Percentiles rank a stretch among this genome's conserved stretches.
Conservation (phyloP, 768 basidiomycete genomes). For the Tulasnella sp. region DNA sequence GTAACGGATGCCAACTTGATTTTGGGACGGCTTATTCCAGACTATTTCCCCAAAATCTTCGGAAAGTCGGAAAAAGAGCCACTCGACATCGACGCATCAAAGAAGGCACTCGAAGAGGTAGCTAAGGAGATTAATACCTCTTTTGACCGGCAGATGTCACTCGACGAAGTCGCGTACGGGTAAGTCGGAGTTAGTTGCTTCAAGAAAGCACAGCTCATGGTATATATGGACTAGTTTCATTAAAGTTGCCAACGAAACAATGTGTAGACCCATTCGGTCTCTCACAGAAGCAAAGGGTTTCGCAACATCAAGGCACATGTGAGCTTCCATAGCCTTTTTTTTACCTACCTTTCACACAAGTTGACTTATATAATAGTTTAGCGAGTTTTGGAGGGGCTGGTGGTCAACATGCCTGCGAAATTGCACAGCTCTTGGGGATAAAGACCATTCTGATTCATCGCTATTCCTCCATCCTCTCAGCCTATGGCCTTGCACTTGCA, state of each 20-base stretch:
- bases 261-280: constrained; percentile 85
- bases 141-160: constrained; percentile 37
- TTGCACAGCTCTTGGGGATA: constrained; percentile 74
- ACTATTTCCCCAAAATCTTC: constrained; percentile 92
- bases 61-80: constrained; percentile 79
- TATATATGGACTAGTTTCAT: constrained; percentile 49
- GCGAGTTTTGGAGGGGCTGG: constrained; percentile 85
- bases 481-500: constrained; percentile 86
- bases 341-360: constrained; percentile 3
- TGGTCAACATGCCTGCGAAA: constrained; percentile 88
- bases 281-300: constrained; percentile 83
- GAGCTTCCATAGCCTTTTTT: constrained; percentile 17
- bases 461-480: constrained; percentile 85
- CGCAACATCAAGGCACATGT: constrained; percentile 65
- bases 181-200: constrained; percentile 25
- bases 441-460: constrained; percentile 78
- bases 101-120: constrained; percentile 51
- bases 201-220: not conserved
- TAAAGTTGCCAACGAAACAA: constrained; percentile 93
- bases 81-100: constrained; percentile 61
- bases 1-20: constrained; percentile 89
- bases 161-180: constrained; percentile 88
- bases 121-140: constrained; percentile 53
- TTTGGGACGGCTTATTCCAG: constrained; percentile 76
- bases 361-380: constrained; percentile 34